Evolutionary conservation across 768 basidiomycete genomes (phyloP).

Genomic region (Hygrophoropsis aurantiaca): DNA sequence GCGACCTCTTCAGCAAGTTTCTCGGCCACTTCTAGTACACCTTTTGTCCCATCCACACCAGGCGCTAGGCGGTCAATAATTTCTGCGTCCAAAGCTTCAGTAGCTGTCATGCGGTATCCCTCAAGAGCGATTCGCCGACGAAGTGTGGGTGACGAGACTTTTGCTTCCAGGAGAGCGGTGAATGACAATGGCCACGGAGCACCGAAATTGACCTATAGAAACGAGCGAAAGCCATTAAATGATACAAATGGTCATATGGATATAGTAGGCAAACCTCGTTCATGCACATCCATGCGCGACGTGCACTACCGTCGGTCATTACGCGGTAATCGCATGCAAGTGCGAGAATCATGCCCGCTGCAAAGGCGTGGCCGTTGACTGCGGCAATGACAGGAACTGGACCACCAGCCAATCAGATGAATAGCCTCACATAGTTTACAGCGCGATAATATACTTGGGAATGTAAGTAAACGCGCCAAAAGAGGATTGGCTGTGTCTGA

Average conservation of each 20-base stretch:
- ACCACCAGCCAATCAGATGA: neutral
- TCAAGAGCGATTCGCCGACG: constrained; percentile 77
- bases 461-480: constrained; percentile 64
- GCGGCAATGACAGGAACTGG: constrained; percentile 78
- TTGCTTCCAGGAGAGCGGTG: constrained; percentile 59
- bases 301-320: constrained; percentile 78
- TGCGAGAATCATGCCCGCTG: constrained; percentile 77
- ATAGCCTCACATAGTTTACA: too few relatives aligned
- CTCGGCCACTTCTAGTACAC: constrained; percentile 61
- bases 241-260: neutral
- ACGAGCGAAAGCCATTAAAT: neutral
- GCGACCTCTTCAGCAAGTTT: constrained; percentile 57
- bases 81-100: constrained; percentile 64
- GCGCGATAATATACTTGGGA: constrained; percentile 58
- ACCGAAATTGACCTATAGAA: constrained; percentile 77
- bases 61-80: constrained; percentile 64
- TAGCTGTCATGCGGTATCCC: constrained; percentile 74
- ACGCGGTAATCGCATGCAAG: constrained; percentile 86
- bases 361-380: constrained; percentile 85
- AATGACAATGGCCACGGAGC: constrained; percentile 78
- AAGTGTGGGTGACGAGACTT: constrained; percentile 56
- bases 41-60: constrained; percentile 51
- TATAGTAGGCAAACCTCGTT: constrained; percentile 72
- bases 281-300: constrained; percentile 87
- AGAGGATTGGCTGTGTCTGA: constrained; percentile 76